Evolutionary conservation across 2,329 filamentous ascomycete genomes (phyloP).

Genomic region (Exutisphaerella laricina): DNA sequence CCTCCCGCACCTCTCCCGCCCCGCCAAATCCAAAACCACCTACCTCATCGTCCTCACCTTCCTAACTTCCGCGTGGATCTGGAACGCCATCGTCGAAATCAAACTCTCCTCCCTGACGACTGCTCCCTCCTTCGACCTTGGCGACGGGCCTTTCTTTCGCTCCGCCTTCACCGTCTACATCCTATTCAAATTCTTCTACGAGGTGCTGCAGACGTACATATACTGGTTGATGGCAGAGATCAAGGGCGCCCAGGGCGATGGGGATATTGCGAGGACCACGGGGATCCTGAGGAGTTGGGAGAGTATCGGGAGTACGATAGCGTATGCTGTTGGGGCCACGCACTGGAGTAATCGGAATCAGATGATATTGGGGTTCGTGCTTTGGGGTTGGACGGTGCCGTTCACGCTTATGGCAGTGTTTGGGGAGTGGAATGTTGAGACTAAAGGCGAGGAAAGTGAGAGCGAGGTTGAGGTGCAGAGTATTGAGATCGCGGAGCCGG

Average conservation of each 20-base stretch:
- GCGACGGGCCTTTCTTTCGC: slow-evolving; percentile 14
- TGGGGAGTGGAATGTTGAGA: slow-evolving; percentile 16
- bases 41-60: slow-evolving; percentile 13
- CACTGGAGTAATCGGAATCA: slow-evolving; percentile 30
- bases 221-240: slow-evolving; percentile 28
- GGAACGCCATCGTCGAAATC: slow-evolving; percentile 15
- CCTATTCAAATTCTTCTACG: slow-evolving; percentile 26
- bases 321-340: slow-evolving; percentile 32
- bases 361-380: slow-evolving; percentile 30
- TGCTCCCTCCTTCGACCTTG: slow-evolving; percentile 14
- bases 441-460: too few relatives aligned
- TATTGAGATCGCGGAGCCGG: too few relatives aligned
- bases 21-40: slow-evolving; percentile 12
- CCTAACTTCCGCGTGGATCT: slow-evolving; percentile 16
- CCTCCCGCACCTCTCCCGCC: slow-evolving; percentile 7
- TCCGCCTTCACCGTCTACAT: slow-evolving; percentile 22
- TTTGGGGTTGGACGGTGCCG: slow-evolving; percentile 30
- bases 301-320: slow-evolving; percentile 32
- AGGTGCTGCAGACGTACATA: slow-evolving; percentile 23
- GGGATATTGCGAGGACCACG: slow-evolving; percentile 31
- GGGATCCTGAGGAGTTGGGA: slow-evolving; percentile 33
- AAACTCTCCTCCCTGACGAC: slow-evolving; percentile 4
- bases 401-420: slow-evolving; percentile 17
- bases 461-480: too few relatives aligned
- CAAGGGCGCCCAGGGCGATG: slow-evolving; percentile 28